Percentiles rank a stretch among this genome's conserved stretches.
Conservation (phyloP, 345 rosid species). For the Dipteronia dyeriana region DNA sequence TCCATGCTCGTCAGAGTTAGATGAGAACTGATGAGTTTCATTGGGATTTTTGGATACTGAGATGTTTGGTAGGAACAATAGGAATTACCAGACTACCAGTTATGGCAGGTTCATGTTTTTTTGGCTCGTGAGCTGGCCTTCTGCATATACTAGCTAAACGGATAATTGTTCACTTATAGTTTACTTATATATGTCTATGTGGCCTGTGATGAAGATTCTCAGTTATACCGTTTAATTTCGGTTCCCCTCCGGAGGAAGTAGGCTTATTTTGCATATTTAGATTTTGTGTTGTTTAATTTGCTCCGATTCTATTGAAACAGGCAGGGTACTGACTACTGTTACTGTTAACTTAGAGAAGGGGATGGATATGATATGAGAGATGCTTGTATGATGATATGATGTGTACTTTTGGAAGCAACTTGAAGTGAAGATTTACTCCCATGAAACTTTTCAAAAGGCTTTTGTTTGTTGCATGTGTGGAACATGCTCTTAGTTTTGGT, state of each 20-base stretch:
- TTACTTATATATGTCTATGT: constrained; percentile 2
- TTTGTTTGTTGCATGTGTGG: neutral
- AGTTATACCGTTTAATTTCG: neutral
- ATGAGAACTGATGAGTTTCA: neutral
- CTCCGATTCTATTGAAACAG: neutral
- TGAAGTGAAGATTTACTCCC: too few relatives aligned
- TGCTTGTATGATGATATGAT: neutral
- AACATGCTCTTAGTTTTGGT: too few relatives aligned
- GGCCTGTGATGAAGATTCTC: neutral
- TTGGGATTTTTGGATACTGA: constrained; percentile 14
- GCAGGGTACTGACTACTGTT: neutral
- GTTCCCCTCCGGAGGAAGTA: neutral
- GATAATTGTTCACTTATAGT: neutral
- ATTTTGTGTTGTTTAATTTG: neutral
- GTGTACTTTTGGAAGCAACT: neutral
- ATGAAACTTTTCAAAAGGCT: neutral
- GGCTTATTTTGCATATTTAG: neutral
- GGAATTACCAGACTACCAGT: neutral
- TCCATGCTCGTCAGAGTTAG: neutral
- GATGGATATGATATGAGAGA: neutral
- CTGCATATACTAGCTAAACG: neutral
- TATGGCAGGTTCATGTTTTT: constrained; percentile 31
- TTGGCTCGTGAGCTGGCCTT: constrained; percentile 21
- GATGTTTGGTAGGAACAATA: constrained; percentile 14
- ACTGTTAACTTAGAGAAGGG: neutral